Conservation (phyloP, 371 early-diverging fungal genomes). For the Zychaea mexicana region DNA sequence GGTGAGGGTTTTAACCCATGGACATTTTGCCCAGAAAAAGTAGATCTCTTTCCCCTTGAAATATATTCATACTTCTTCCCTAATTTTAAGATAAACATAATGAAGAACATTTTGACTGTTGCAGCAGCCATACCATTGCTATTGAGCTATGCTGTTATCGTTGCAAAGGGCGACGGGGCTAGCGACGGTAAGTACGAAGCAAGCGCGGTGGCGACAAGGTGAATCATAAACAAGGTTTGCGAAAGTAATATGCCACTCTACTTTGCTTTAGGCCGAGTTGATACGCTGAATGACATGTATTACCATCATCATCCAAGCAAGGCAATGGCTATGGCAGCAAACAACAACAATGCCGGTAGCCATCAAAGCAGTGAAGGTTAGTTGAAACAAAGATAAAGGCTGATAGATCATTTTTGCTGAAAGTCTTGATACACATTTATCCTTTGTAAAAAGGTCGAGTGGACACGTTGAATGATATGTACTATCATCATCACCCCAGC, state of each 20-base stretch:
- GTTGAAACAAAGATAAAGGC: neutral
- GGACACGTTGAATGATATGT: conserved; percentile 15
- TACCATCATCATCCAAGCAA: conserved; percentile 27
- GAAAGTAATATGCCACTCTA: no score
- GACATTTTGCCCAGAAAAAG: no score
- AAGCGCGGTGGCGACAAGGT: no score
- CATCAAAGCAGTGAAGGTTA: neutral
- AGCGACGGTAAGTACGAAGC: neutral
- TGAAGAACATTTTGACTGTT: neutral
- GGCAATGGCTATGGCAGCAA: conserved; percentile 12
- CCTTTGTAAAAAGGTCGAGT: neutral
- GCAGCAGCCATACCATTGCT: neutral
- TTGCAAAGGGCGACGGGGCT: neutral
- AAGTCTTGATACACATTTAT: no score
- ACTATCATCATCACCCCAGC: conserved; percentile 22
- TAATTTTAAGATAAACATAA: neutral
- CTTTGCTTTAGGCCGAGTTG: neutral
- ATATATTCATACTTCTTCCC: neutral
- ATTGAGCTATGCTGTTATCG: neutral
- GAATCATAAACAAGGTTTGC: no score
- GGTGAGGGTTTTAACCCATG: conserved; percentile 1
- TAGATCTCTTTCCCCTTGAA: neutral
- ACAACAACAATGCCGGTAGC: neutral
- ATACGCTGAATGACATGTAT: conserved; percentile 16
- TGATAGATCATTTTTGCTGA: no score